A percentile compares a stretch with the other conserved stretches of the same genome.
Evolutionary conservation across 495 filamentous ascomycete genomes (phyloP).

Genomic region (Lentithecium fluviatile): DNA sequence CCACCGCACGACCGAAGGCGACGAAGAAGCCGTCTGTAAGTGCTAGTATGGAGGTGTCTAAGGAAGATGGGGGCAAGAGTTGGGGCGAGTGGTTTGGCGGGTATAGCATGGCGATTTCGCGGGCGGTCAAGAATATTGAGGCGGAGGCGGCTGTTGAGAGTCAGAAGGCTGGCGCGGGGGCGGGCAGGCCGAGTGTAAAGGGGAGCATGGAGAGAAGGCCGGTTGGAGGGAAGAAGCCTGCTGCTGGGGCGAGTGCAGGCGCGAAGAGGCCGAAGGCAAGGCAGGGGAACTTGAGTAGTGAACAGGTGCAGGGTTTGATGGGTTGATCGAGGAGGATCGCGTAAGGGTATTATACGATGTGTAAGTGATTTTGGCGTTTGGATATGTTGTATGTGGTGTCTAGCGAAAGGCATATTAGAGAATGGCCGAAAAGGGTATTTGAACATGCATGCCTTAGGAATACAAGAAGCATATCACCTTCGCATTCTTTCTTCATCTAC

Average conservation of each 20-base stretch:
- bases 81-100: slow-evolving; percentile 36
- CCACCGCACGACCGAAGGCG: neutral
- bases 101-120: slow-evolving; percentile 34
- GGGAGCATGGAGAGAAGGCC: slow-evolving; percentile 13
- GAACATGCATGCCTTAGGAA: no score
- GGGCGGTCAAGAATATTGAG: slow-evolving; percentile 34
- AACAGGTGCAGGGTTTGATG: slow-evolving; percentile 29
- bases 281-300: slow-evolving; percentile 21
- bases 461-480: no score
- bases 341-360: neutral
- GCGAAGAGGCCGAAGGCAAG: neutral
- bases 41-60: neutral
- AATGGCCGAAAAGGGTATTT: no score
- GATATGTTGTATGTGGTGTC: no score
- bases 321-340: neutral
- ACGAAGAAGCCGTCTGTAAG: neutral
- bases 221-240: neutral
- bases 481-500: no score
- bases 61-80: slow-evolving; percentile 7
- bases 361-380: no score
- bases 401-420: no score
- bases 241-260: neutral
- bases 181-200: neutral
- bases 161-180: slow-evolving; percentile 9
- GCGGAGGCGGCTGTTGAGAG: slow-evolving; percentile 27